Base-by-base conservation (phyloP, 129 eudicot genomes). In the Smallanthus sonchifolius region DNA sequence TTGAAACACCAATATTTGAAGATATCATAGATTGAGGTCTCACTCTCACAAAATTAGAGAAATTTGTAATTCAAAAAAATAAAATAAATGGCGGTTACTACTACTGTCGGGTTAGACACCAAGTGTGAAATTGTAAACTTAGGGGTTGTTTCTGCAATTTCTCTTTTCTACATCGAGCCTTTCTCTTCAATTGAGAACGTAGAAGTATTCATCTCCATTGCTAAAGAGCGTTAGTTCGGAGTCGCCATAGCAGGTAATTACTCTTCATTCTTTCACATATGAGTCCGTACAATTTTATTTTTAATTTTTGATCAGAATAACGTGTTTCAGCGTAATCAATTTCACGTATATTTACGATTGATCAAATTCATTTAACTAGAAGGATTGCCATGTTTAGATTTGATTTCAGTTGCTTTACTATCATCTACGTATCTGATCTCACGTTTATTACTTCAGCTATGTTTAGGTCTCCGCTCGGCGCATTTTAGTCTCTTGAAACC, bases 131-230 rank as follows among this genome's bases (percentile, higher is more conserved):
- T 24, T 24, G 30, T 24, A 24, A 24, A 24, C 30, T 24, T 24
- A 24, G 30, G 30, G 30, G 0, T 24, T 24, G 30, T 24, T 24
- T 24, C 30, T 24, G 0, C 30, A 24, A 19, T 55, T 55, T 55
- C 61, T 32, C 34, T 7, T 55, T 55, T 55, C 61, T 55, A 5
- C 19, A 13, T 8, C 10, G 6, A 24, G 20, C 9, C 62, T 11
- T 55, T 55, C 35, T 20, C 35, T 10, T 20, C 0, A 16, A 16
- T 55, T 1, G 11, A 44, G 24, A 45, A 24, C 20, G 10, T 6
- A 75, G n/a, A 52, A 66, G 20, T 6, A 51, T 51, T 49, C 79
- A 65, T 15, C 66, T 72, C 36, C 76, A 72, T 56, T 72, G 30
- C 30, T 24, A 24, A 24, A 30, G 59, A 75, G 52, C 55, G 51